Base-by-base conservation (phyloP, 345 rosid species). In the Microthlaspi erraticum region DNA sequence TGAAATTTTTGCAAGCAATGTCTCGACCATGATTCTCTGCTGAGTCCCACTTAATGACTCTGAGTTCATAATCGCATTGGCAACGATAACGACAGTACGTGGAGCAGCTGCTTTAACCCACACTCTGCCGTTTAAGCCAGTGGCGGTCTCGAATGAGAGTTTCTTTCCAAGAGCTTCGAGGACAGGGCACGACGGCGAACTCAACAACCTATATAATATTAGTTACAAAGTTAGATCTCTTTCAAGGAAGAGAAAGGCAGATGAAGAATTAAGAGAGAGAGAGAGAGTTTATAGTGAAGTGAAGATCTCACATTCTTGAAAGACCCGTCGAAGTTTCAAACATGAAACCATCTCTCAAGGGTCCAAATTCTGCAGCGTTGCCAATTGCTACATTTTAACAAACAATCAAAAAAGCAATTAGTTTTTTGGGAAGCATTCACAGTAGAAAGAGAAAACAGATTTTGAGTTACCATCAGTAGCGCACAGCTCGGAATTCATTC, bases 241-340 rank as follows among this genome's bases (percentile, higher is more conserved):
- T 52, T 3, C 11, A 61, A 31, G 26, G 8, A 33, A 60, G 60
- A 29, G 33, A 61, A 45, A 10, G 10, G 12, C 39, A 45, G 48
- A 26, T 46, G 39, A 60, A 60, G 7, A 5, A 7, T 6, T 37
- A 17, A 60, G 34, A 49, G 19, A 50, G 7, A 60, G 34, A 49
- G 19, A 50, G 7, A 53, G 14, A 9, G 14, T 45, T 5, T 38
- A 12, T 29, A 45, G 52, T 23, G 54, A 55, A 45, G 60, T 20
- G 29, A 23, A 41, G 14, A 5, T 53, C 90, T 85, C 69, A 93
- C 97, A 82, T 87, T 78, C 96, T 82, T 50, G 92, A 86, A 65
- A 88, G 84, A 75, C 91, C 91, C 13, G 89, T 88, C 52, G 93
- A 87, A 69, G 88, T 86, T 77, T 93, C 93, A 83, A 93, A 86